A percentile compares a stretch with the other conserved stretches of the same genome.
Conservation (phyloP, 495 filamentous ascomycete species). For the Penicillium antarcticum region DNA sequence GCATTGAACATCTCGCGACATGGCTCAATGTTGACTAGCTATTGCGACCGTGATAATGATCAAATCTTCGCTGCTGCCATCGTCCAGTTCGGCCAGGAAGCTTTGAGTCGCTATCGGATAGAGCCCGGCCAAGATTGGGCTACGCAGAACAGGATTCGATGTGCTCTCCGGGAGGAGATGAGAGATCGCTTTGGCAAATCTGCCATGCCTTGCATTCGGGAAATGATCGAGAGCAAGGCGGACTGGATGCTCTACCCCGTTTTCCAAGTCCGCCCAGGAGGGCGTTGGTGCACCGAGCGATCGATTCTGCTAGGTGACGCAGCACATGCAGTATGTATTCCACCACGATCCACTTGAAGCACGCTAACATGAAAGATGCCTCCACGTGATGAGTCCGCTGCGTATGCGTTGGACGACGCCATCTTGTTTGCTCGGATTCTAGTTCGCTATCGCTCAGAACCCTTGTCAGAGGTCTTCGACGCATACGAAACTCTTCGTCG, state of each 20-base stretch:
- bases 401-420: conserved; percentile 59
- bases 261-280: conserved; percentile 49
- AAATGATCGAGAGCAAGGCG: conserved; percentile 41
- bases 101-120: conserved; percentile 23
- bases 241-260: conserved; percentile 62
- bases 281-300: conserved; percentile 48
- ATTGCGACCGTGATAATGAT: conserved; percentile 40
- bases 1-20: conserved; percentile 51
- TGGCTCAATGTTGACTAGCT: conserved; percentile 52
- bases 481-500: conserved; percentile 51
- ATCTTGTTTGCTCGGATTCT: conserved; percentile 55
- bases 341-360: not conserved
- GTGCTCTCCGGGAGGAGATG: conserved; percentile 41
- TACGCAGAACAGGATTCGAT: conserved; percentile 35
- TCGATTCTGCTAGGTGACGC: conserved; percentile 55
- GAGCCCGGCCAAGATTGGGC: conserved; percentile 49
- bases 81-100: conserved; percentile 46
- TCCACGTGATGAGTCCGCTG: conserved; percentile 58
- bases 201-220: conserved; percentile 43
- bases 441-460: conserved; percentile 29
- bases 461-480: conserved; percentile 43
- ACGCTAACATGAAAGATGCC: conserved; percentile 46
- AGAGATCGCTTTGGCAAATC: conserved; percentile 41
- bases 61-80: conserved; percentile 55
- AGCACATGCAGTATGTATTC: conserved; percentile 53